Base-by-base conservation (phyloP, 2,329 filamentous ascomycete genomes). In the Beauveria caledonica region DNA sequence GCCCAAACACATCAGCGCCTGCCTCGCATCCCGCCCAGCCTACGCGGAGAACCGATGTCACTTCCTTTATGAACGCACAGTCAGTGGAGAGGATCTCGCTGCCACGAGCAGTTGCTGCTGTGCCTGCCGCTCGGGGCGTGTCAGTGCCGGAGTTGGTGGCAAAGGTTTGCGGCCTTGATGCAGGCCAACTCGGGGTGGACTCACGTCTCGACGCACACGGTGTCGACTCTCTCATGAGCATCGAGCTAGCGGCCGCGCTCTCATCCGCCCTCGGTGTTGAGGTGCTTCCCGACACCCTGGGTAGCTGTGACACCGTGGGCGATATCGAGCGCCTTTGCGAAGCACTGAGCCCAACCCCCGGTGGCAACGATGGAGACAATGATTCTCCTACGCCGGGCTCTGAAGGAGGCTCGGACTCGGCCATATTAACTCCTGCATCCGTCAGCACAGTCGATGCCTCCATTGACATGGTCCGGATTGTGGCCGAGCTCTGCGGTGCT, bases 151-250 rank as follows among this genome's bases (percentile, higher is more conserved):
- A 45, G 60, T 70, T 49, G 50, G 61, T 27, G 63, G 49, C 49
- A 13, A 51, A 69, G 7, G 65, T 65, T 5, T 68, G 68, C 36
- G 69, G 69, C 17, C 62, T 67, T 11, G 45, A 64, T 3, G 63
- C 66, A 15, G 63, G 65, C 3, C 63, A 66, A n/a, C 49, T 36
- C 5, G 50, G 60, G 1, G 60, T 63, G 19, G 48, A 58, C 17
- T 55, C 56, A 11, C 40, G 50, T 2, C 45, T 70, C 7, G 62
- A 45, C 6, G 57, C 62, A 10, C 62, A 68, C 1, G 68, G 68
- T 7, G 64, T 70, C 5, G 68, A 70, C 58, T 70, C 68, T 0
- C 63, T 70, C 1, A 58, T 68, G 33, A 64, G 66, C 1, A 69
- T 69, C 40, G 68, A 70, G 58, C 62, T 69, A 4, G 49, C 36